These are phyloP conservation scores for Prunus armeniaca DNA, from an alignment of 306 rosid genomes.

Conservation along the genomic window DNA sequence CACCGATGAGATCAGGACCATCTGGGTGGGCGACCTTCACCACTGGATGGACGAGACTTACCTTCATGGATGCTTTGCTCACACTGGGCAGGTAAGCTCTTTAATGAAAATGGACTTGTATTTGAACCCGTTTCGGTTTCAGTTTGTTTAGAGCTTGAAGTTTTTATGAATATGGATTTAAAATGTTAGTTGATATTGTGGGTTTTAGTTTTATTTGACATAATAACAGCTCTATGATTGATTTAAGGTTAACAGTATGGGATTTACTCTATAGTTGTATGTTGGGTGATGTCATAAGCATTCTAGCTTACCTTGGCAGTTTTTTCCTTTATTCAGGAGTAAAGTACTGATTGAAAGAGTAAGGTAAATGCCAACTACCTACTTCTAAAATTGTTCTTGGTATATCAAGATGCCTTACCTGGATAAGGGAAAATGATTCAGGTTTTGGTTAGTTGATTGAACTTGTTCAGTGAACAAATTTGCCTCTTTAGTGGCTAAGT, in stretches of 20 bases:
- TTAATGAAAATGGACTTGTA: background rate
- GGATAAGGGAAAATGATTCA: background rate
- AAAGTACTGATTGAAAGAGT: background rate
- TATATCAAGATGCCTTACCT: background rate
- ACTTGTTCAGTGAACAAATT: background rate
- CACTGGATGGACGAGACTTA: conserved; percentile 93
- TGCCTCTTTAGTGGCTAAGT: background rate
- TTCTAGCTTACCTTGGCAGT: background rate
- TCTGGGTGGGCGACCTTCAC: conserved; percentile 92
- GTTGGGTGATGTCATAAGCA: background rate
- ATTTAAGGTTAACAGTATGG: background rate
- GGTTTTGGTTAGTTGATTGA: background rate
- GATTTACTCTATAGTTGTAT: background rate
- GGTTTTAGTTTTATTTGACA: background rate
- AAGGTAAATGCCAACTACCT: background rate
- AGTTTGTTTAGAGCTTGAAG: background rate
- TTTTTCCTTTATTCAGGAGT: background rate
- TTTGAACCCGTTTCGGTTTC: background rate
- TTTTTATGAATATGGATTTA: background rate
- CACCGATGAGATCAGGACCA: conserved; percentile 81
- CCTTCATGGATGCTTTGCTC: conserved; percentile 71
- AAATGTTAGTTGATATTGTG: background rate
- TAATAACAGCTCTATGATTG: background rate
- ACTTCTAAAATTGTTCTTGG: background rate
- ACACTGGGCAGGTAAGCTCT: conserved; percentile 65